Base-by-base conservation (phyloP, 1,139 yeast genomes). In the Hemisphaericaspora subhashii region DNA sequence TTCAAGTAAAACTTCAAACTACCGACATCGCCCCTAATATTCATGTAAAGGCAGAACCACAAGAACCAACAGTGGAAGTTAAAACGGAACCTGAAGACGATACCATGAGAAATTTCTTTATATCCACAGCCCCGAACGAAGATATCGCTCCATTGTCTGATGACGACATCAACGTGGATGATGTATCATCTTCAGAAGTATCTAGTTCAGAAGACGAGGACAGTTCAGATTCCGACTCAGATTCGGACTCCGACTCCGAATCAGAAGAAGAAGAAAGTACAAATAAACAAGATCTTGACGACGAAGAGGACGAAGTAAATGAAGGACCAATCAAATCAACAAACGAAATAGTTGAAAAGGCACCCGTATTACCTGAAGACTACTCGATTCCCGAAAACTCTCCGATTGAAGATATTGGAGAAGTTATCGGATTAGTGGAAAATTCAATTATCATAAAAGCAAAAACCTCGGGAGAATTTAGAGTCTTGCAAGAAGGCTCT, bases 401-500 rank as follows among this genome's bases (percentile, higher is more conserved):
- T 1, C 83, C 85, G 0, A 76, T 92, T 12, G 87, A 86, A 48
- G 74, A 71, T 25, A 72, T 90, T 13, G 98, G 98, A 3, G 68
- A 65, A n/a, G 68, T 92, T 6, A 71, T 76, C 9, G 82, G 83
- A 0, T 66, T 85, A 6, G 89, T 88, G 2, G 96, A 86, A 33
- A 74, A 72, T 40, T 82, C 86, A 39, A 74, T 87, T 3, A 75
- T 94, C 10, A 71, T 94, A 25, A 79, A 80, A 48, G 94, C 96
- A 0, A 64, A 67, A n/a, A 64, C 75, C 1, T 86, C 97, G 1
- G 98, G 95, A 3, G 97, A 92, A 52, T 86, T 83, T 55, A 67
- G 92, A 32, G 85, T 90, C 0, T 68, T 94, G 29, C 86, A 83
- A 47, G 96, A 89, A 41, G 85, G 83, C 20, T 83, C 97, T 0